These are phyloP conservation scores for Auriscalpium microsporum DNA, from an alignment of 768 basidiomycete species.

Conservation along the genomic window DNA sequence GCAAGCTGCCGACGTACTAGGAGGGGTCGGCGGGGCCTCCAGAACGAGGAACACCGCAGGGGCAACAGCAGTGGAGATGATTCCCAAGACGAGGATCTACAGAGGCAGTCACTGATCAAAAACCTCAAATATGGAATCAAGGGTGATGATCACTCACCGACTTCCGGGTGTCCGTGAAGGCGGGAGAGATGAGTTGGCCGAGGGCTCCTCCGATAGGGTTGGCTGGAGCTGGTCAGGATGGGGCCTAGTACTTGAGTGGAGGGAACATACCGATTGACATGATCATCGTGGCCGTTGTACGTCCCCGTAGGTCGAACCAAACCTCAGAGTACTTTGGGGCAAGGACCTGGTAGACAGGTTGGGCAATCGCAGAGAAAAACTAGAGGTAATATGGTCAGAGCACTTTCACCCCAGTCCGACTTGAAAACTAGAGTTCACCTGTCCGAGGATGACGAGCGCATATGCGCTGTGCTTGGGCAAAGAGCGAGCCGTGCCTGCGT, in stretches of 20 bases:
- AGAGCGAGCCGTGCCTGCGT: constrained; percentile 53
- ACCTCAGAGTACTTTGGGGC: constrained; percentile 75
- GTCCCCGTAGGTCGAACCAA: constrained; percentile 71
- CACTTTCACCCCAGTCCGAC: not conserved
- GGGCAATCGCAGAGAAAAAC: constrained; percentile 56
- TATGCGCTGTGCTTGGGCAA: constrained; percentile 48
- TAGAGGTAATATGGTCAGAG: constrained; percentile 18
- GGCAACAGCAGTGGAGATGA: constrained; percentile 54
- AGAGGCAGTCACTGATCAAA: not conserved
- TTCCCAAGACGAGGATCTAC: constrained; percentile 65
- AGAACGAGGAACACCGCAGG: constrained; percentile 55
- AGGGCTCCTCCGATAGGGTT: constrained; percentile 71
- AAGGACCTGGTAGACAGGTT: constrained; percentile 69
- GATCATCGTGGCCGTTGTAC: constrained; percentile 72
- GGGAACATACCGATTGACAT: constrained; percentile 33
- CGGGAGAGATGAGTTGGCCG: constrained; percentile 64
- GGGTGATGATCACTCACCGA: constrained; percentile 35
- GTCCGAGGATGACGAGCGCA: constrained; percentile 59
- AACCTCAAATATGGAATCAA: not conserved
- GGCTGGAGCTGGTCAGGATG: constrained; percentile 28
- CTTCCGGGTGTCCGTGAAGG: constrained; percentile 38
- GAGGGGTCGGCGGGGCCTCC: constrained; percentile 63
- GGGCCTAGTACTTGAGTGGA: not conserved
- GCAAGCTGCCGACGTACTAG: constrained; percentile 40
- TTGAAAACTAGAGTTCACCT: constrained; percentile 33